phyloP scores from a whole-genome alignment of 1,139 yeast species.

The Debaryomycetaceae sp. region DNA sequence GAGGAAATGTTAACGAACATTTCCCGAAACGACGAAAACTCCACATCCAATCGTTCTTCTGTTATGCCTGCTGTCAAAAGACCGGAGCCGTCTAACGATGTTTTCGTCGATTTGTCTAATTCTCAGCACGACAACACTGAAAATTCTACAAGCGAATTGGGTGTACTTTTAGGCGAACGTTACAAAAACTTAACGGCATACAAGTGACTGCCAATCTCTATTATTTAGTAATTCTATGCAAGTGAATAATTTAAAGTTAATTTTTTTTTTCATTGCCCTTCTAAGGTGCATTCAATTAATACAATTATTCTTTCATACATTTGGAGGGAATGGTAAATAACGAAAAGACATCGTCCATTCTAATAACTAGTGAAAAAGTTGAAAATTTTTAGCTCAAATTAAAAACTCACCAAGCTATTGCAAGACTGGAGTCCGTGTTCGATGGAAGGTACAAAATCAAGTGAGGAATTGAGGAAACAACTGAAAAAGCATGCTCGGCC shows the following conservation, averaged over 20 bases:
- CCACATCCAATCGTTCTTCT: slow-evolving; percentile 6
- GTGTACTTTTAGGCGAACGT: slow-evolving; percentile 27
- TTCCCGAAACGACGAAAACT: not conserved
- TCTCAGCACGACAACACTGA: slow-evolving; percentile 13
- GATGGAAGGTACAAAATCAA: not conserved
- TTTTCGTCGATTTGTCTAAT: slow-evolving; percentile 8
- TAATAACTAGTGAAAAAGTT: not conserved
- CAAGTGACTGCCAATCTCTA: slow-evolving; percentile 1
- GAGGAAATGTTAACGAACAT: slow-evolving; percentile 20
- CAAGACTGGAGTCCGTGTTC: not conserved
- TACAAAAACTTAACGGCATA: slow-evolving; percentile 21
- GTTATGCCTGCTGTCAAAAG: not conserved
- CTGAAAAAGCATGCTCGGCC: not conserved
- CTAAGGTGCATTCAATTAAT: not conserved
- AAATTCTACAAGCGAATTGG: slow-evolving; percentile 30
- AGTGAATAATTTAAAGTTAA: not conserved
- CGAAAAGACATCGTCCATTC: not conserved
- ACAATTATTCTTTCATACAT: not conserved
- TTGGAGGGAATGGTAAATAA: not conserved
- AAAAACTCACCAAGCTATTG: not conserved
- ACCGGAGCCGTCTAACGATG: slow-evolving; percentile 7
- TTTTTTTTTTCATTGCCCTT: not conserved
- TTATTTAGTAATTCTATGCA: not conserved
- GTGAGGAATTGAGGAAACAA: not conserved
- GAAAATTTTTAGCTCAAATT: not conserved